Conservation (phyloP, 2,329 filamentous ascomycete genomes). For the Alternaria metachromatica region DNA sequence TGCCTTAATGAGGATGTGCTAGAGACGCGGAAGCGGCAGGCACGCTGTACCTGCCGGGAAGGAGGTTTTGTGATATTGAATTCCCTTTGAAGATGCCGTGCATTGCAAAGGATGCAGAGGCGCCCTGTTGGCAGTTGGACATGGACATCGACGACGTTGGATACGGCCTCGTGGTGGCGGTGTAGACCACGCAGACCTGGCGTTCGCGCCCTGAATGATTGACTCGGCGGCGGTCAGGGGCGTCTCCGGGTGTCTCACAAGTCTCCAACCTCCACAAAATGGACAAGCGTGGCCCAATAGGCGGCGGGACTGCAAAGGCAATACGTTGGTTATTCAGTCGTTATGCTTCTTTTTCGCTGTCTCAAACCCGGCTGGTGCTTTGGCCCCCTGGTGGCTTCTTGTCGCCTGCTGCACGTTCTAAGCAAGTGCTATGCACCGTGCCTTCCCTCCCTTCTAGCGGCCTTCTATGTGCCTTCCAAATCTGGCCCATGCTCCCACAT, state of each 20-base stretch:
- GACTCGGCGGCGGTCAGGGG: slow-evolving; percentile 31
- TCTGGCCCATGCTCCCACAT: slow-evolving; percentile 19
- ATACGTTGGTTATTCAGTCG: slow-evolving; percentile 18
- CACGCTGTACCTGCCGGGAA: not conserved
- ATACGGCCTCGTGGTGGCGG: slow-evolving; percentile 24
- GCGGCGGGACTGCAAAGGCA: slow-evolving; percentile 6
- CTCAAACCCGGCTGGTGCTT: slow-evolving; percentile 22
- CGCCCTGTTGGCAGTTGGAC: slow-evolving; percentile 1
- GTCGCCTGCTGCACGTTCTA: slow-evolving; percentile 29
- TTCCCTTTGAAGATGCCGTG: not conserved
- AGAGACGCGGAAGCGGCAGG: not conserved
- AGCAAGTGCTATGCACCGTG: slow-evolving; percentile 27
- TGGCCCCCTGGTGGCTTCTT: slow-evolving; percentile 26
- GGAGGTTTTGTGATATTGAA: not conserved
- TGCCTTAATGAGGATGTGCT: not conserved
- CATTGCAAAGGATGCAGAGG: not conserved
- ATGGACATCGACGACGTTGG: slow-evolving; percentile 17
- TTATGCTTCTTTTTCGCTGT: slow-evolving; percentile 16
- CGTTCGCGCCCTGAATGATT: slow-evolving; percentile 27
- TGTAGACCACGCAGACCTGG: slow-evolving; percentile 19
- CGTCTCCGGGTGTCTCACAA: slow-evolving; percentile 18
- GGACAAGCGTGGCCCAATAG: slow-evolving; percentile 21
- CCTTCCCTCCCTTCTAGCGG: slow-evolving; percentile 31
- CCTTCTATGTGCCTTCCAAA: slow-evolving; percentile 33
- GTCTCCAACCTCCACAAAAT: slow-evolving; percentile 11